Evolutionary conservation across 345 rosid species (phyloP).

Genomic region (Bretschneidera sinensis): DNA sequence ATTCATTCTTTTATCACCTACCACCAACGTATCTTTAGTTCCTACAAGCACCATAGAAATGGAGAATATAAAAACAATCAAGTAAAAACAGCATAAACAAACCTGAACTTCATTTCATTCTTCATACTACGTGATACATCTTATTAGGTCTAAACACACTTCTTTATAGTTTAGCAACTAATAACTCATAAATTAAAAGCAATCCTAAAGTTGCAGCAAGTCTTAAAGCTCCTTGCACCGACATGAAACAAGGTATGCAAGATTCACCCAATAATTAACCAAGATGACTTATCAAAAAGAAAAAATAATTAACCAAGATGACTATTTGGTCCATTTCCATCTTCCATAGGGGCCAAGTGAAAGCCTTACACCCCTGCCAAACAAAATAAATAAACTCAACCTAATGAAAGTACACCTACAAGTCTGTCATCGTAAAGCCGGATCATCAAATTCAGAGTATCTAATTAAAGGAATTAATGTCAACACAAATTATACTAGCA

Average conservation of each 20-base stretch:
- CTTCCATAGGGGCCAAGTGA: slow-evolving; percentile 9
- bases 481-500: too few species aligned
- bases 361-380: slow-evolving; percentile 19
- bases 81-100: too few species aligned
- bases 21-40: too few species aligned
- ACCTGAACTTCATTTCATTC: too few species aligned
- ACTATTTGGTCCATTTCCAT: slow-evolving; percentile 7
- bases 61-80: too few species aligned
- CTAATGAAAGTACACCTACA: neutral
- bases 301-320: neutral
- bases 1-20: too few species aligned
- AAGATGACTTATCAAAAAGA: too few species aligned
- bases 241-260: neutral
- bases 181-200: too few species aligned
- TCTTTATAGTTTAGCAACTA: neutral
- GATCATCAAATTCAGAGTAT: neutral
- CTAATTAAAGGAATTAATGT: too few species aligned
- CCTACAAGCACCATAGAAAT: too few species aligned
- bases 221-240: neutral
- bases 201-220: neutral
- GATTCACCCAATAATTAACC: neutral
- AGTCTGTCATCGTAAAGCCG: neutral
- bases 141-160: neutral
- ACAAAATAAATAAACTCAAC: slow-evolving; percentile 9
- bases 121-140: neutral